A percentile compares a stretch with the other conserved stretches of the same genome.
Evolutionary conservation across 495 filamentous ascomycete genomes (phyloP).

Genomic region (Neurospora hispaniola): DNA sequence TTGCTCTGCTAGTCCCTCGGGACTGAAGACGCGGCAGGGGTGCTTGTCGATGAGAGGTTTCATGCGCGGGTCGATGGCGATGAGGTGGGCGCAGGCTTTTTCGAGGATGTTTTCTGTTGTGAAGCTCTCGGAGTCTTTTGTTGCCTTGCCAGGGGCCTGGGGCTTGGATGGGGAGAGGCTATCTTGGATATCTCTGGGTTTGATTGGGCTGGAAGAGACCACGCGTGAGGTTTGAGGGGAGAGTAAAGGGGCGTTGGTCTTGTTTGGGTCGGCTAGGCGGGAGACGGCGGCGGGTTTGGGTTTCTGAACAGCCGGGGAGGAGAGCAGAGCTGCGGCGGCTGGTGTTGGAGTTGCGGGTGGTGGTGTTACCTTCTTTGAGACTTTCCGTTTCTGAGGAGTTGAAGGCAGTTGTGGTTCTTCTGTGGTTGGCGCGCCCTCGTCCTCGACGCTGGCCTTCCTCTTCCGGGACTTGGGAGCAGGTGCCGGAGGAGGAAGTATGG

Average conservation of each 20-base stretch:
- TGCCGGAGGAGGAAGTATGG: conserved; percentile 11
- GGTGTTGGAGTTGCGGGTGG: conserved; percentile 32
- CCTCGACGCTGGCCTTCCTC: conserved; percentile 22
- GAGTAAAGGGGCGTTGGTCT: conserved; percentile 63
- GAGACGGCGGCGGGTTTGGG: conserved; percentile 28
- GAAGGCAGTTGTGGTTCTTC: conserved; percentile 12
- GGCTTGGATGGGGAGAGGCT: conserved; percentile 49
- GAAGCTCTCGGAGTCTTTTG: conserved; percentile 28
- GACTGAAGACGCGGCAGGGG: conserved; percentile 68
- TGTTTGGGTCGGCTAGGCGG: conserved; percentile 39
- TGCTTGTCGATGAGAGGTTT: conserved; percentile 62
- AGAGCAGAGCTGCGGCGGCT: conserved; percentile 23
- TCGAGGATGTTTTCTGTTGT: conserved; percentile 67
- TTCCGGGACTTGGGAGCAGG: conserved; percentile 18
- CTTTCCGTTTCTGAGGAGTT: conserved; percentile 26
- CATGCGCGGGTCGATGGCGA: conserved; percentile 64
- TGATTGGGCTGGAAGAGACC: conserved; percentile 41
- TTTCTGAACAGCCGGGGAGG: conserved; percentile 18
- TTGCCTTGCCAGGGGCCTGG: too few relatives aligned
- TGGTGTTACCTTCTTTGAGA: conserved; percentile 6
- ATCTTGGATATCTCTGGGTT: conserved; percentile 1
- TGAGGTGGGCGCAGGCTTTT: conserved; percentile 67
- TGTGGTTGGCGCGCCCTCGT: background rate
- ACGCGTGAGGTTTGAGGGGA: conserved; percentile 68
- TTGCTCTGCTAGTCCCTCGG: conserved; percentile 69